A percentile compares a stretch with the other conserved stretches of the same genome.
Evolutionary conservation across 495 filamentous ascomycete genomes (phyloP).

Genomic region (Patellaria atrata): DNA sequence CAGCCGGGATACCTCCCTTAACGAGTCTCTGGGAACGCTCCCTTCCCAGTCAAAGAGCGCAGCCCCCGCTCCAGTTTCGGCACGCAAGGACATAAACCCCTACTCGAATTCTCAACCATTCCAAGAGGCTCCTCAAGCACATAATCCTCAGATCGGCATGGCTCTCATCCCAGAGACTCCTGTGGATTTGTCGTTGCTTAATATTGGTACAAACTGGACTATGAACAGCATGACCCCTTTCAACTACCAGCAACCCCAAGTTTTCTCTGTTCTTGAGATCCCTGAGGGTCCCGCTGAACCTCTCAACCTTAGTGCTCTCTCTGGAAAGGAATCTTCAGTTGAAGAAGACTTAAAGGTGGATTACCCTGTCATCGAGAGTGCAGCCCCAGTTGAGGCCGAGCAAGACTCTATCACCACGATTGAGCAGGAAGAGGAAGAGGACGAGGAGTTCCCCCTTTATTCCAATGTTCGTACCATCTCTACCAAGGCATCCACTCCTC

Average conservation of each 20-base stretch:
- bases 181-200: conserved; percentile 52
- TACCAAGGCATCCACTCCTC: too few species aligned
- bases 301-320: conserved; percentile 42
- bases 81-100: conserved; percentile 25
- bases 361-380: conserved; percentile 18
- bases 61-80: conserved; percentile 19
- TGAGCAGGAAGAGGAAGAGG: conserved; percentile 48
- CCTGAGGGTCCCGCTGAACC: conserved; percentile 49
- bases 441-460: conserved; percentile 47
- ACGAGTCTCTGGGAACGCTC: conserved; percentile 15
- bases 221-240: conserved; percentile 37
- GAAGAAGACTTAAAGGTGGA: conserved; percentile 17
- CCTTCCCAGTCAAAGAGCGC: conserved; percentile 8
- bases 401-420: conserved; percentile 25
- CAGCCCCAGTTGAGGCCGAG: conserved; percentile 9
- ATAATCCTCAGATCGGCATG: conserved; percentile 43
- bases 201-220: conserved; percentile 38
- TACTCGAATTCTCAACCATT: conserved; percentile 40
- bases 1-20: conserved; percentile 11
- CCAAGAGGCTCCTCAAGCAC: conserved; percentile 37
- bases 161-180: conserved; percentile 59
- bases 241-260: conserved; percentile 52
- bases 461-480: too few species aligned
- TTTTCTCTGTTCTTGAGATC: conserved; percentile 66
- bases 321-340: conserved; percentile 40